Evolutionary conservation across 225 moss, liverwort and hornwort genomes (phyloP).

Genomic region (Pseudisothecium myosuroides): DNA sequence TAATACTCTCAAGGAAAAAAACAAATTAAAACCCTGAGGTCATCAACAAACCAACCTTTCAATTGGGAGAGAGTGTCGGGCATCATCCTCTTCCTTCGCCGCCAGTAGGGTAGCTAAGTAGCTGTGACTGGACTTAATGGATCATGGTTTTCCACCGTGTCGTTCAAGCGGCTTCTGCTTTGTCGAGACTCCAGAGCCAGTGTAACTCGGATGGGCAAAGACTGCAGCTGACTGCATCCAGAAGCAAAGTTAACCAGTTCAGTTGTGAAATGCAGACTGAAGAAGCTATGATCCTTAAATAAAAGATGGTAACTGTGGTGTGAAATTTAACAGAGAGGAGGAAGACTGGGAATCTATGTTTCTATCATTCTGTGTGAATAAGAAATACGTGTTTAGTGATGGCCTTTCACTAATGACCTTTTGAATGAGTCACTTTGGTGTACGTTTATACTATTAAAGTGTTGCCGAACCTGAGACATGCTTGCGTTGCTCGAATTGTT

Average conservation of each 20-base stretch:
- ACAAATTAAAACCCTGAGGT: neutral
- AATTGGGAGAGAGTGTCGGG: slow-evolving; percentile 92
- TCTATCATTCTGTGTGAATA: too few species aligned
- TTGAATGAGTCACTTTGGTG: too few species aligned
- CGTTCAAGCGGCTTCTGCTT: slow-evolving; percentile 65
- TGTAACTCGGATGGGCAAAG: slow-evolving; percentile 85
- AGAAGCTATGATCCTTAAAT: neutral
- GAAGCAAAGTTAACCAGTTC: neutral
- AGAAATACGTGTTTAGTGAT: too few species aligned
- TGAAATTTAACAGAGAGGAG: neutral
- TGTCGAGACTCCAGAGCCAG: slow-evolving; percentile 78
- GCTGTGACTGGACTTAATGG: slow-evolving; percentile 61
- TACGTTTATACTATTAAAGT: too few species aligned
- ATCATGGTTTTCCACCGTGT: slow-evolving; percentile 38
- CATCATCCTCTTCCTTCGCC: slow-evolving; percentile 96
- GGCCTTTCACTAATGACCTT: too few species aligned
- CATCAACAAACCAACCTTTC: slow-evolving; percentile 56
- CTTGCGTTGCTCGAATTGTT: too few species aligned
- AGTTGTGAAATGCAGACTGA: neutral
- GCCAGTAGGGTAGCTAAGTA: slow-evolving; percentile 73
- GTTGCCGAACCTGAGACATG: too few species aligned
- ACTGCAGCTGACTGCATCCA: slow-evolving; percentile 70
- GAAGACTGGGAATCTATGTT: slow-evolving; percentile 27
- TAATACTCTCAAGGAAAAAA: neutral
- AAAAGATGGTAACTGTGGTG: neutral